Base-by-base conservation (phyloP, 495 filamentous ascomycete genomes). In the Copromyces sp. region DNA sequence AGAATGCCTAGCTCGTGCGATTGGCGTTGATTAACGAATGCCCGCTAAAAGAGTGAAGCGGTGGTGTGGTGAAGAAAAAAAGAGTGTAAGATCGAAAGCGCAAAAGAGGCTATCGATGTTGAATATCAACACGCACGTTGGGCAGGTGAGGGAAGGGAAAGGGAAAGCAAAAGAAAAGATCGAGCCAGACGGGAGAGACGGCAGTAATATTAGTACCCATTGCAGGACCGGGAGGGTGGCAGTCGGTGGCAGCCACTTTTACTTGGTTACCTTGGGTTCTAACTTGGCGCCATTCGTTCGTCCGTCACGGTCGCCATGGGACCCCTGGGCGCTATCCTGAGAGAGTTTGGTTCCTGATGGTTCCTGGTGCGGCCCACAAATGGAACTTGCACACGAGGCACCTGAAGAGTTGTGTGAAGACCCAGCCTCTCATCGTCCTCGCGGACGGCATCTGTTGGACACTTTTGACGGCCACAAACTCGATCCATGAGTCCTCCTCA, bases 21-120 rank as follows among this genome's bases (percentile, higher is more conserved):
- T 14, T 59, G 47, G 47, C 47, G 47, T 59, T 74, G 78, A 84
- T 65, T 65, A 94, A 93, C 83, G 92, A 95, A 85, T 91, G 92
- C 91, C 93, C 92, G 93, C 93, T 95, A 86, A 96, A 96, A 78
- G 93, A 96, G 91, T 95, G 93, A 94, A 95, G 93, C 93, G 92
- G 93, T 94, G 81, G 87, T 90, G 83, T 78, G 83, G 53, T 65
- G 83, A 84, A 82, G 68, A 61, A 74, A 77, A 76, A 75, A 71
- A 75, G 78, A 78, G 82, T 83, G 74, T 78, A 80, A 83, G 76
- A 80, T 79, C 79, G 79, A 86, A 80, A 86, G 86, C 83, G 82
- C 79, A 78, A 82, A 79, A 74, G 82, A 85, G 78, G 84, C 86
- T 86, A 83, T 85, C 86, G 80, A 78, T 78, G 78, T 80, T 81